Percentiles rank a stretch among this genome's conserved stretches.
phyloP scores from a whole-genome alignment of 192 early-diverging fungal genomes.

The Podila verticillata region DNA sequence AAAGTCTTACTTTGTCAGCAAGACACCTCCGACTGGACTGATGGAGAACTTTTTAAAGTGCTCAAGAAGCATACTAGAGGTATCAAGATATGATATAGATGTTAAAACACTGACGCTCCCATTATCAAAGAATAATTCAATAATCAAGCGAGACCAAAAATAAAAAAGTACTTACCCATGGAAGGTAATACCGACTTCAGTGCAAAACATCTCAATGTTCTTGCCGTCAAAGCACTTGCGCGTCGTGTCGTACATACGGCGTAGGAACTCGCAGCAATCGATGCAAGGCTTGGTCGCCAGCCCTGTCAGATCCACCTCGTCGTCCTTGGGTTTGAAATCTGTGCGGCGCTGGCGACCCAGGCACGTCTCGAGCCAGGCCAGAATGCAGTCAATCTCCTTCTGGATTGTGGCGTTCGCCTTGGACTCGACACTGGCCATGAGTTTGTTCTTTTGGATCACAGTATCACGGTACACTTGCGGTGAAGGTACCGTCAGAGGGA shows the following conservation, averaged over 20 bases:
- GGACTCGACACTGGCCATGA: slow-evolving; percentile 84
- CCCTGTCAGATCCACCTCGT: slow-evolving; percentile 75
- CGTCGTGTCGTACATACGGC: slow-evolving; percentile 67
- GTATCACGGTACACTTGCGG: slow-evolving; percentile 87
- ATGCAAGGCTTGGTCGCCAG: slow-evolving; percentile 85
- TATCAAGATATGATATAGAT: neutral
- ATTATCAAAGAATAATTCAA: neutral
- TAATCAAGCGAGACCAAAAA: neutral
- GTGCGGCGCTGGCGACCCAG: slow-evolving; percentile 84
- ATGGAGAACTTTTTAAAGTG: slow-evolving; percentile 92
- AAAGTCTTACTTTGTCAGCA: slow-evolving; percentile 81
- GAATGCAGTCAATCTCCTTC: slow-evolving; percentile 76
- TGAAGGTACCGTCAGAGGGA: slow-evolving; percentile 70
- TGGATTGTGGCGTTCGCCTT: slow-evolving; percentile 83
- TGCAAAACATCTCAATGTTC: slow-evolving; percentile 81
- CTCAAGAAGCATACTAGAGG: slow-evolving; percentile 82
- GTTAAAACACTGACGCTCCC: neutral
- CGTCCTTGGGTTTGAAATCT: slow-evolving; percentile 95
- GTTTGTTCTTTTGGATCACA: slow-evolving; percentile 87
- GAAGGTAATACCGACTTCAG: slow-evolving; percentile 83
- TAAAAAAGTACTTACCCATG: slow-evolving; percentile 66
- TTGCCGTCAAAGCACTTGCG: slow-evolving; percentile 72
- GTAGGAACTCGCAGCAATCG: slow-evolving; percentile 81
- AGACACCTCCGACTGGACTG: slow-evolving; percentile 86
- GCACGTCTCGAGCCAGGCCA: slow-evolving; percentile 74